Conservation (phyloP, 345 rosid species). For the Acer campestre region DNA sequence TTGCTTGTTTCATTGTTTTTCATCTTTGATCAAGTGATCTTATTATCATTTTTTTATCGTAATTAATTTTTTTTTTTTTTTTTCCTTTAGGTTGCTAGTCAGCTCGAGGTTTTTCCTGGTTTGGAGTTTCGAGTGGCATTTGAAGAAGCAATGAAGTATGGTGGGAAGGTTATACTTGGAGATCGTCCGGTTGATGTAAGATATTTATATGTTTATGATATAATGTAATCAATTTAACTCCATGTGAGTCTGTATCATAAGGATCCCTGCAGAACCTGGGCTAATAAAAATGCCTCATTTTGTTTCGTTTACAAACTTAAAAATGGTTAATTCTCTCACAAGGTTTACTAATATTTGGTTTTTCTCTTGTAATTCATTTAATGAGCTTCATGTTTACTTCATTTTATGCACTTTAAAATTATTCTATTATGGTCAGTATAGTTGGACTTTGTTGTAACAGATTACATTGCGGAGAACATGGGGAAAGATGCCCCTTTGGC, state of each 20-base stretch:
- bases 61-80: conserved; percentile 1
- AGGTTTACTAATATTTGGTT: not conserved
- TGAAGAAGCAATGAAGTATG: conserved; percentile 88
- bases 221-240: not conserved
- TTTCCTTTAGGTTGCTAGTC: conserved; percentile 63
- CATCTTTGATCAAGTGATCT: not conserved
- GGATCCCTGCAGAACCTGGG: not conserved
- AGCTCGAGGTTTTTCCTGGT: conserved; percentile 88
- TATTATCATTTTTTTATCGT: not conserved
- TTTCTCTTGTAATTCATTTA: conserved; percentile 1
- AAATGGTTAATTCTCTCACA: not conserved
- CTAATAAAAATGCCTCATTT: not conserved
- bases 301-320: not conserved
- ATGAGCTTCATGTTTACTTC: not conserved
- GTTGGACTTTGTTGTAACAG: conserved; percentile 44
- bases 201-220: conserved; percentile 14
- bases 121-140: conserved; percentile 91
- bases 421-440: not conserved
- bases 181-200: conserved; percentile 93
- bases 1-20: not conserved
- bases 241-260: not conserved
- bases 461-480: conserved; percentile 77
- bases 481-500: conserved; percentile 92
- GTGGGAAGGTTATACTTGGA: conserved; percentile 82
- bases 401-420: not conserved